Base-by-base conservation (phyloP, 352 stramenopile genomes). In the Globisporangium uncinulatum region DNA sequence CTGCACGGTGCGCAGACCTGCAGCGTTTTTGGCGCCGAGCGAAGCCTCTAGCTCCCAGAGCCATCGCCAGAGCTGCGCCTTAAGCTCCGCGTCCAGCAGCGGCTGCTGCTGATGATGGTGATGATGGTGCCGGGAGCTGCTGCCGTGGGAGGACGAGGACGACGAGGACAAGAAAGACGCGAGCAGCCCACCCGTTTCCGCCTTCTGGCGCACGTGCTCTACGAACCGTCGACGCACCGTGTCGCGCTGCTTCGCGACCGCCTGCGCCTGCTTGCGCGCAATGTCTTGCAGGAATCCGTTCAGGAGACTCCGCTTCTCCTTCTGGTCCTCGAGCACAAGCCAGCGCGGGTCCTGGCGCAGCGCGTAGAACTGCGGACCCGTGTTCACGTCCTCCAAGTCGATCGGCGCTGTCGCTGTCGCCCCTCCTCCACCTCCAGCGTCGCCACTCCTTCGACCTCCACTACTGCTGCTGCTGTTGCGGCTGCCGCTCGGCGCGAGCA, bases 241-340 rank as follows among this genome's bases (percentile, higher is more conserved):
- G 9, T 86, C 72, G 0, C 70, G 62, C 15, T 77, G 66, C 51
- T 85, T 80, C 5, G 54, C 66, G 15, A 73, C 46, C 14, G 63
- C 63, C 52, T 74, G 70, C 34, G 82, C 67, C 46, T 85, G 67
- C 24, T 79, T 87, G 6, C 82, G 77, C 39, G 75, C 55, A 6
- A 86, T 24, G 34, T 92, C 81, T 24, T 84, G 70, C 42, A 90
- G 69, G 57, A 87, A 94, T 1, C 70, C 73, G 19, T 67, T 56
- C 60, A 90, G 91, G 14, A 94, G 57, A 47, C 84, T 78, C n/a
- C 81, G 73, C n/a, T 74, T 75, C 56, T 91, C 81, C 37, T 82
- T 77, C 14, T 60, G 45, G 19, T 87, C 81, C 4, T 83, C 78
- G 43, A 92, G 69, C 3, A 79, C 79, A 10, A 58, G 57, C 78